Conservation (phyloP, 257 asterid genomes). For the Ilex asprella region DNA sequence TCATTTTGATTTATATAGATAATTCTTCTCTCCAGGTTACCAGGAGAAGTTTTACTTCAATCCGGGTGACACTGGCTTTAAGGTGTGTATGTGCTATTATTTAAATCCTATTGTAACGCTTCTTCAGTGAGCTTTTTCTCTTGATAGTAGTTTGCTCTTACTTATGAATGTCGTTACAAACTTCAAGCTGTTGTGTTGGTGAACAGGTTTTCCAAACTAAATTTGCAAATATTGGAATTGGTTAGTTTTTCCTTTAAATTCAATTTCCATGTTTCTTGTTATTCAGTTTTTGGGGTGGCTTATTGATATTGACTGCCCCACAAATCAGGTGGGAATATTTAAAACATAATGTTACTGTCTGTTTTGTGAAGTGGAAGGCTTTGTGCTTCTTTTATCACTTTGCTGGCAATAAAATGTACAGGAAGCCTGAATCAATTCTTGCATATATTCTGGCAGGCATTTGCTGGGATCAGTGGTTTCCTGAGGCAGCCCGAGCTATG, state of each 20-base stretch:
- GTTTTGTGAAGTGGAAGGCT: neutral
- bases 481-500: constrained; percentile 98
- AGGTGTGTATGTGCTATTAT: constrained; percentile 40
- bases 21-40: constrained; percentile 53
- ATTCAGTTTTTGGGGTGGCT: neutral
- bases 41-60: constrained; percentile 97
- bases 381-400: neutral
- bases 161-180: constrained; percentile 2
- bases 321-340: neutral
- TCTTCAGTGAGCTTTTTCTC: constrained; percentile 7
- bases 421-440: neutral
- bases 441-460: constrained; percentile 43
- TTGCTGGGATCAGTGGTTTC: constrained; percentile 99
- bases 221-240: constrained; percentile 89
- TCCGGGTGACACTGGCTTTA: constrained; percentile 97
- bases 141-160: constrained; percentile 13
- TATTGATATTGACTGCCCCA: neutral
- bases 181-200: constrained; percentile 18
- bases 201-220: constrained; percentile 83
- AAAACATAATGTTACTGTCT: neutral
- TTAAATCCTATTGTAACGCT: constrained; percentile 2
- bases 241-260: constrained; percentile 34
- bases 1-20: neutral
- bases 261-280: neutral
- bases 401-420: neutral